phyloP scores from a whole-genome alignment of 768 basidiomycete species.

The Mycena latifolia region DNA sequence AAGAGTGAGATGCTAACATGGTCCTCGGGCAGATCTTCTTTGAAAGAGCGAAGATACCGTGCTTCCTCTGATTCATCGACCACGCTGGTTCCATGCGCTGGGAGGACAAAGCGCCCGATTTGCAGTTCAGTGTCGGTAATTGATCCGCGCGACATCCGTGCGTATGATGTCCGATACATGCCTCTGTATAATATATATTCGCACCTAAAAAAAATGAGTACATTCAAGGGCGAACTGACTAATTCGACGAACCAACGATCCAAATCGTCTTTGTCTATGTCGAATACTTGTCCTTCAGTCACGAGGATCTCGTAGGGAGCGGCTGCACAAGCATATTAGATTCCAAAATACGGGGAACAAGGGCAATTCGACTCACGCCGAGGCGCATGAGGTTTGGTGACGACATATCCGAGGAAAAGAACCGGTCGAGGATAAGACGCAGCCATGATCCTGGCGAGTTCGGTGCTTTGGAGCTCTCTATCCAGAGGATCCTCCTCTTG shows the following conservation, averaged over 20 bases:
- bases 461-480: conserved; percentile 85
- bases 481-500: conserved; percentile 95
- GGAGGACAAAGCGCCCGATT: conserved; percentile 87
- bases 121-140: conserved; percentile 89
- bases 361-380: conserved; percentile 62
- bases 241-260: conserved; percentile 71
- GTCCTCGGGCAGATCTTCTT: conserved; percentile 73
- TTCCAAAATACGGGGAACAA: neutral
- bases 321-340: conserved; percentile 52
- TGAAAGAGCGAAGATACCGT: conserved; percentile 74
- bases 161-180: conserved; percentile 84
- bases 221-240: neutral
- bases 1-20: conserved; percentile 60
- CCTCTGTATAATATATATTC: conserved; percentile 92
- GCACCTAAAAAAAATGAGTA: conserved; percentile 64
- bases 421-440: conserved; percentile 77
- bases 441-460: conserved; percentile 84
- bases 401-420: conserved; percentile 86
- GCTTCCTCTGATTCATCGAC: conserved; percentile 71
- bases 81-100: conserved; percentile 64
- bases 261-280: conserved; percentile 79
- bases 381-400: conserved; percentile 72
- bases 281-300: conserved; percentile 82
- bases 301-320: conserved; percentile 83
- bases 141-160: conserved; percentile 82